Conservation (phyloP, 108 stramenopile species). For the Schizochytrium sp. region DNA sequence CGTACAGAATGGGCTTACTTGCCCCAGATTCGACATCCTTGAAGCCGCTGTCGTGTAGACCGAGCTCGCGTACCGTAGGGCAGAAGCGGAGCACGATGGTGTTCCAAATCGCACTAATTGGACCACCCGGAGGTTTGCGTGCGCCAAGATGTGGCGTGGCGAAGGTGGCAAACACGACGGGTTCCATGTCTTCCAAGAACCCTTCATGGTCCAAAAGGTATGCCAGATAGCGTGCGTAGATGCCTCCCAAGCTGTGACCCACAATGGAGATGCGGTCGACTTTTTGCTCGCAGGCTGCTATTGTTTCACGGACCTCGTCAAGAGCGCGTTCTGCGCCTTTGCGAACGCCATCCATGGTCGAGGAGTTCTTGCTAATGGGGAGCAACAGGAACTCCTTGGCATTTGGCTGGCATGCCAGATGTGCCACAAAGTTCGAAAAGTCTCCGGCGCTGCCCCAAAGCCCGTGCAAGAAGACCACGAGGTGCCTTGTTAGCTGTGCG, state of each 20-base stretch:
- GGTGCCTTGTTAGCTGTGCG: background rate
- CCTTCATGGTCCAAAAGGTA: background rate
- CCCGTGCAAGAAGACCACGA: background rate
- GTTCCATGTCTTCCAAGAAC: background rate
- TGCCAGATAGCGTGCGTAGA: background rate
- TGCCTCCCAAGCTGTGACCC: background rate
- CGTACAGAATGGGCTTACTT: background rate
- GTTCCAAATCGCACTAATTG: background rate
- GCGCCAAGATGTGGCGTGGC: background rate
- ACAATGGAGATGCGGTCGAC: conserved; percentile 7
- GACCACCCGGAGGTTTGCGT: background rate
- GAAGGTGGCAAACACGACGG: background rate
- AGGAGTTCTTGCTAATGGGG: background rate
- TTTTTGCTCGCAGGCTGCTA: background rate
- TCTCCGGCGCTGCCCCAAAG: background rate
- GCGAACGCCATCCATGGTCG: background rate
- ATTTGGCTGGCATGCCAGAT: background rate
- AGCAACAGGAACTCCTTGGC: background rate
- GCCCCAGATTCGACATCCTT: background rate
- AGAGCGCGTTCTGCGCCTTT: background rate
- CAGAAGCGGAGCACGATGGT: background rate
- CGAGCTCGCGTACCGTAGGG: background rate
- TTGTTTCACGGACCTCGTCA: background rate
- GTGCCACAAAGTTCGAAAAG: background rate
- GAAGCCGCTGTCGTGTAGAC: background rate